phyloP scores from a whole-genome alignment of 2,329 filamentous ascomycete species.

The Claviceps quebecensis region DNA sequence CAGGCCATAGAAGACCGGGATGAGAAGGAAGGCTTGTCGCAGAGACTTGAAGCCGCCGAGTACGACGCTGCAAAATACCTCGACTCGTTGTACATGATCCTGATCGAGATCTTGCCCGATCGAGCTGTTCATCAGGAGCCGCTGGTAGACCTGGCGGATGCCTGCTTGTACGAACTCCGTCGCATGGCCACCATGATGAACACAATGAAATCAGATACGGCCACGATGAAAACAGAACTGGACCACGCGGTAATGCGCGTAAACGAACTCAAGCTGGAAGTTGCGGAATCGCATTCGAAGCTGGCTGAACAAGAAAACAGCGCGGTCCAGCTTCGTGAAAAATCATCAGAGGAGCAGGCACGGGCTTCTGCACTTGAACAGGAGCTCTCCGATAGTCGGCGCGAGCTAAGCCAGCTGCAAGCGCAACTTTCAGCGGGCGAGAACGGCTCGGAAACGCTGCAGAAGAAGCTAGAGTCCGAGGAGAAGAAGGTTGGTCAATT shows the following conservation, averaged over 20 bases:
- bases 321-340: slow-evolving; percentile 38
- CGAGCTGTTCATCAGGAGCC: slow-evolving; percentile 42
- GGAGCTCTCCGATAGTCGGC: slow-evolving; percentile 49
- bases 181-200: slow-evolving; percentile 46
- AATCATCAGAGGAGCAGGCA: slow-evolving; percentile 37
- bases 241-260: slow-evolving; percentile 42
- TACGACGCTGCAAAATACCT: slow-evolving; percentile 38
- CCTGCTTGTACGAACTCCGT: slow-evolving; percentile 41
- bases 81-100: slow-evolving; percentile 42
- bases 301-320: slow-evolving; percentile 38
- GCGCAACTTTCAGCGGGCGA: slow-evolving; percentile 68
- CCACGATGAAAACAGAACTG: slow-evolving; percentile 48
- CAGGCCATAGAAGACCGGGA: slow-evolving; percentile 43
- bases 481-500: slow-evolving; percentile 56
- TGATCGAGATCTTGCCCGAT: slow-evolving; percentile 42
- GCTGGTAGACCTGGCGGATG: slow-evolving; percentile 42
- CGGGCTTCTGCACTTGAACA: slow-evolving; percentile 38
- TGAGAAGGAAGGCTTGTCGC: slow-evolving; percentile 35
- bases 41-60: slow-evolving; percentile 35
- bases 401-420: slow-evolving; percentile 54
- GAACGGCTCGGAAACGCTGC: slow-evolving; percentile 66
- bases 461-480: slow-evolving; percentile 60
- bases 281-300: slow-evolving; percentile 38
- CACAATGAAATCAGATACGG: slow-evolving; percentile 43
- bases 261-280: slow-evolving; percentile 41